These are phyloP conservation scores for Talaromyces proteolyticus DNA, from an alignment of 495 filamentous ascomycete genomes.

Conservation along the genomic window DNA sequence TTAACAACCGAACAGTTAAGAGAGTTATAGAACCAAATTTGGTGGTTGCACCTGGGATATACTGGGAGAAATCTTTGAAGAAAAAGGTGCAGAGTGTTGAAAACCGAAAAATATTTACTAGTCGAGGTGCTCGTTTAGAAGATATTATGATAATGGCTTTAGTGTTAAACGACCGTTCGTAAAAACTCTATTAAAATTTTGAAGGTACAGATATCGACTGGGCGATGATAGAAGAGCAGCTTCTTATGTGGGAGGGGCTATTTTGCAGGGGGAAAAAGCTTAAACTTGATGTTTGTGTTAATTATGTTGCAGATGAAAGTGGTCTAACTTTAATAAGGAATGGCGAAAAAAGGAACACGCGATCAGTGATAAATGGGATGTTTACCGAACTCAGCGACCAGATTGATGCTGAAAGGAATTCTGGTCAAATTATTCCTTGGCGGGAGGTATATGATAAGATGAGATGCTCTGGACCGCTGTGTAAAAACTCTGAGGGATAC, in stretches of 20 bases:
- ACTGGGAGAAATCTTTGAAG: slow-evolving; percentile 14
- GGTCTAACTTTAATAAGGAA: too few species aligned
- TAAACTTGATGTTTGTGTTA: slow-evolving; percentile 10
- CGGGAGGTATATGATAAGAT: slow-evolving; percentile 13
- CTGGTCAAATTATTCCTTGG: slow-evolving; percentile 8
- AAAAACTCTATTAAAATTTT: slow-evolving; percentile 17
- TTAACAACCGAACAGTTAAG: slow-evolving; percentile 23
- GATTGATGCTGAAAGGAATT: slow-evolving; percentile 10
- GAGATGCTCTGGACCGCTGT: slow-evolving; percentile 9
- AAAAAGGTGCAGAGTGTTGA: slow-evolving; percentile 9
- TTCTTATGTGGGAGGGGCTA: neutral
- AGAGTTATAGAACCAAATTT: slow-evolving; percentile 27
- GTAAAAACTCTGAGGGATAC: slow-evolving; percentile 6
- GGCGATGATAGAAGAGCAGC: slow-evolving; percentile 16
- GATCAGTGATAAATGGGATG: too few species aligned
- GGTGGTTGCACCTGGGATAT: slow-evolving; percentile 16
- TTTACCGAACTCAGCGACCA: slow-evolving; percentile 12
- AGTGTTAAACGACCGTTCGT: slow-evolving; percentile 16
- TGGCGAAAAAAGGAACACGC: too few species aligned
- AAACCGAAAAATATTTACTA: slow-evolving; percentile 8
- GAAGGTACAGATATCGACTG: slow-evolving; percentile 14
- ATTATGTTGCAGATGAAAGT: slow-evolving; percentile 15
- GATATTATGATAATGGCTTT: slow-evolving; percentile 14
- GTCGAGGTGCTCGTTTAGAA: slow-evolving; percentile 12
- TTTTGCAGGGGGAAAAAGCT: too few species aligned